A percentile compares a stretch with the other conserved stretches of the same genome.
Conservation (phyloP, 148 eudicot genomes). For the Silene latifolia region DNA sequence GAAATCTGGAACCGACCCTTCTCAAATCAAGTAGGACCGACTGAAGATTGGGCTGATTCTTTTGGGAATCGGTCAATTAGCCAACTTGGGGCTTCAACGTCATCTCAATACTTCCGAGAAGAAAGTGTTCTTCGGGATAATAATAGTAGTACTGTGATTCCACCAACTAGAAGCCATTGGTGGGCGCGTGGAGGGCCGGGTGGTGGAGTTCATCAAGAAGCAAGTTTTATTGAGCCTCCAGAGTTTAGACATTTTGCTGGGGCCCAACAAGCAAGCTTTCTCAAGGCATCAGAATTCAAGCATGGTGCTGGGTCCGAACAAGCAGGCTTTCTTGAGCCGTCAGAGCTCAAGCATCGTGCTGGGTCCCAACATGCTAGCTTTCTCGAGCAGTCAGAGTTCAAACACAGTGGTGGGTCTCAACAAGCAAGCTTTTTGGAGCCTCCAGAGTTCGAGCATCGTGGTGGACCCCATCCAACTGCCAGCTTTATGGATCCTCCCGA, state of each 20-base stretch:
- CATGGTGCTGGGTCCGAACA: conserved; percentile 17
- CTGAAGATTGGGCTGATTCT: conserved; percentile 30
- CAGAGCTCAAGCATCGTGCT: not conserved
- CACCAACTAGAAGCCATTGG: conserved; percentile 27
- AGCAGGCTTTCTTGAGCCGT: conserved; percentile 3
- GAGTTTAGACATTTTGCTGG: conserved; percentile 12
- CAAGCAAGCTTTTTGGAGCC: conserved; percentile 30
- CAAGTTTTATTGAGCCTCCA: conserved; percentile 32
- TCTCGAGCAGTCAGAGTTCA: conserved; percentile 23
- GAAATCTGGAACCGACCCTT: conserved; percentile 40
- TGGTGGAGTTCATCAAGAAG: conserved; percentile 7
- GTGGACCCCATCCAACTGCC: not conserved
- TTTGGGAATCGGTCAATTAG: conserved; percentile 24
- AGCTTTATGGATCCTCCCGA: conserved; percentile 67
- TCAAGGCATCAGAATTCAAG: conserved; percentile 37
- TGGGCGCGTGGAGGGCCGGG: conserved; percentile 32
- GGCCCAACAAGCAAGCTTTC: conserved; percentile 23
- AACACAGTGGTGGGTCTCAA: not conserved
- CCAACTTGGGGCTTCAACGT: conserved; percentile 65
- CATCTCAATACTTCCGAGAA: conserved; percentile 44
- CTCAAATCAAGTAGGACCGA: conserved; percentile 11
- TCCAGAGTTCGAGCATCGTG: not conserved
- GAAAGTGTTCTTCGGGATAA: conserved; percentile 21
- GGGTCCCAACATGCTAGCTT: conserved; percentile 20
- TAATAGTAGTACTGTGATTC: conserved; percentile 20